Percentiles rank a stretch among this genome's conserved stretches.
Conservation (phyloP, 2,329 filamentous ascomycete species). For the Davidsoniella australis region DNA sequence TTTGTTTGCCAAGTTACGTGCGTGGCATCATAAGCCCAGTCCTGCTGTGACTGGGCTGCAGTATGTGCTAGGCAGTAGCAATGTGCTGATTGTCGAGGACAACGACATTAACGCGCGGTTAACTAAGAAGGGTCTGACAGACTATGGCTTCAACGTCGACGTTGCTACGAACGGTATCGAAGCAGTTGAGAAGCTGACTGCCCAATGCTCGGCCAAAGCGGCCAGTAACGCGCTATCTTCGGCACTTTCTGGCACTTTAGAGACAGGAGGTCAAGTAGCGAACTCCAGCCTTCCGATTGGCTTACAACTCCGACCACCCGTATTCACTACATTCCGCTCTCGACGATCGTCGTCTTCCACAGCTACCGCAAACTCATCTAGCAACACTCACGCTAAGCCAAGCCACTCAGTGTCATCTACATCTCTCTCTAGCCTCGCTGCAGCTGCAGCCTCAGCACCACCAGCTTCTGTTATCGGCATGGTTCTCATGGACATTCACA, state of each 20-base stretch:
- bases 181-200: constrained; percentile 30
- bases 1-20: not conserved
- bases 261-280: no score
- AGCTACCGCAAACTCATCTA: constrained; percentile 1
- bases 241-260: not conserved
- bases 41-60: constrained; percentile 4
- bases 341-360: constrained; percentile 8
- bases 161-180: constrained; percentile 41
- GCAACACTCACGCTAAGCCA: not conserved
- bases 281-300: not conserved
- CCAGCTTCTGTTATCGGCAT: constrained; percentile 28
- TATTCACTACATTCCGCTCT: constrained; percentile 5
- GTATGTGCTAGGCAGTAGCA: constrained; percentile 16
- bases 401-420: not conserved
- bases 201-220: not conserved
- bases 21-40: not conserved
- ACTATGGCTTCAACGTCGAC: constrained; percentile 31
- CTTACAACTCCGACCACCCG: not conserved
- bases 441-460: not conserved
- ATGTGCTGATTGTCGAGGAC: constrained; percentile 41
- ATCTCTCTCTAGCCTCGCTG: not conserved
- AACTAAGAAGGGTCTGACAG: constrained; percentile 31
- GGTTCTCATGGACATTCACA: constrained; percentile 61
- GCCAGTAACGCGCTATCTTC: not conserved
- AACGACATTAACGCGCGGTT: constrained; percentile 45